A percentile compares a stretch with the other conserved stretches of the same genome.
Conservation (phyloP, 345 rosid species). For the Linum lewisii region DNA sequence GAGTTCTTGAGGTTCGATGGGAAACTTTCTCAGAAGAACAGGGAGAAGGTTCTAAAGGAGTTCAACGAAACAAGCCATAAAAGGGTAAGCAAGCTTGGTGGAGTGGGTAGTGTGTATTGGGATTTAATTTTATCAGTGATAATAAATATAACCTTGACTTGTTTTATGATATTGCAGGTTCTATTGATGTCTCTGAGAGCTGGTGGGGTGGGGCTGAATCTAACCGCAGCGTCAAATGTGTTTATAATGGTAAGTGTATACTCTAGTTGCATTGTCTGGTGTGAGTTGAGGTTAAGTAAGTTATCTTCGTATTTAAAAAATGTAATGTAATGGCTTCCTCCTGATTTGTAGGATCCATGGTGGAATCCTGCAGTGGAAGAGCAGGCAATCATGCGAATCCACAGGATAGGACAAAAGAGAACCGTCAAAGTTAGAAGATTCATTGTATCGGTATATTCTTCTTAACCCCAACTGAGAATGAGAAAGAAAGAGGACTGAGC, state of each 20-base stretch:
- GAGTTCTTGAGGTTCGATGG: slow-evolving; percentile 56
- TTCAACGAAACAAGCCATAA: slow-evolving; percentile 49
- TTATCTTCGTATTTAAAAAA: background rate
- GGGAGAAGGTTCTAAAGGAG: slow-evolving; percentile 51
- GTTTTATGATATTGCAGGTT: slow-evolving; percentile 23
- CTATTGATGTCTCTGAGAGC: slow-evolving; percentile 56
- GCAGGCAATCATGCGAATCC: slow-evolving; percentile 59
- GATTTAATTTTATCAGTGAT: too few relatives aligned
- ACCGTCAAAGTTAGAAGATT: slow-evolving; percentile 45
- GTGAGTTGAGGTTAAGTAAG: background rate
- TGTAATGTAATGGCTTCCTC: background rate
- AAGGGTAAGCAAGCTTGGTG: slow-evolving; percentile 26
- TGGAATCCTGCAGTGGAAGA: slow-evolving; percentile 73
- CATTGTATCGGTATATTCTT: slow-evolving; percentile 30
- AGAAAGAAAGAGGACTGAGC: too few relatives aligned
- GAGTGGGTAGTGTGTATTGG: background rate
- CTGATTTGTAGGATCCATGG: slow-evolving; percentile 51
- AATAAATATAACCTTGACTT: too few relatives aligned
- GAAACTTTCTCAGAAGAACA: slow-evolving; percentile 39
- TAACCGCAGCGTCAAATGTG: slow-evolving; percentile 62
- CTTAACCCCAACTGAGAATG: too few relatives aligned
- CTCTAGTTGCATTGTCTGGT: background rate
- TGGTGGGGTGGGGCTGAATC: slow-evolving; percentile 62
- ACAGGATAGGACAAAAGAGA: slow-evolving; percentile 53
- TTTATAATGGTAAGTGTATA: slow-evolving; percentile 40